Evolutionary conservation across 306 rosid species (phyloP).

Genomic region (Cyamopsis tetragonoloba): DNA sequence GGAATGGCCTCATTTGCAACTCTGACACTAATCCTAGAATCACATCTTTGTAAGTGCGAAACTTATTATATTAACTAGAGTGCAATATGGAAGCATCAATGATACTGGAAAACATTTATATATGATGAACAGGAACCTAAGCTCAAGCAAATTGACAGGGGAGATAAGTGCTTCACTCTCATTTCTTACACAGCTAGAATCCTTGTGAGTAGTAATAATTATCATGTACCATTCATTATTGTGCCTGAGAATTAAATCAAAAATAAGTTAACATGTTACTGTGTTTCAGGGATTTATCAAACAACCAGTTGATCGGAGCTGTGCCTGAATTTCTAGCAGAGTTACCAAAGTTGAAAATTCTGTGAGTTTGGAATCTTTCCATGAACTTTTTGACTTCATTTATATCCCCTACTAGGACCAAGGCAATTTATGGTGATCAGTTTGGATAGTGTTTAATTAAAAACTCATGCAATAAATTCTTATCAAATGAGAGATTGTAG

Average conservation of each 20-base stretch:
- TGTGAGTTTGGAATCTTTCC: constrained; percentile 21
- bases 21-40: constrained; percentile 27
- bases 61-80: no score
- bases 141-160: constrained; percentile 26
- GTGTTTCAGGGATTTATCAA: constrained; percentile 28
- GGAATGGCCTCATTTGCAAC: constrained; percentile 41
- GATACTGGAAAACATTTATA: no score
- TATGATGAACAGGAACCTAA: constrained; percentile 21
- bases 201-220: constrained; percentile 27
- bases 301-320: constrained; percentile 23
- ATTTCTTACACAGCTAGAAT: neutral
- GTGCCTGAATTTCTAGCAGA: constrained; percentile 22
- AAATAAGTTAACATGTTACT: no score
- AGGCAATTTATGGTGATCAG: no score
- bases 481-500: no score
- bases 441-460: no score
- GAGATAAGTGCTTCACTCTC: neutral
- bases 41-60: constrained; percentile 42
- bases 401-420: no score
- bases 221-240: no score
- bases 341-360: constrained; percentile 13
- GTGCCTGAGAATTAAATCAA: no score
- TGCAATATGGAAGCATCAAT: no score
- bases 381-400: no score
- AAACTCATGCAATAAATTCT: no score